Conservation (phyloP, 2,329 filamentous ascomycete genomes). For the Cladorrhinum sp. region DNA sequence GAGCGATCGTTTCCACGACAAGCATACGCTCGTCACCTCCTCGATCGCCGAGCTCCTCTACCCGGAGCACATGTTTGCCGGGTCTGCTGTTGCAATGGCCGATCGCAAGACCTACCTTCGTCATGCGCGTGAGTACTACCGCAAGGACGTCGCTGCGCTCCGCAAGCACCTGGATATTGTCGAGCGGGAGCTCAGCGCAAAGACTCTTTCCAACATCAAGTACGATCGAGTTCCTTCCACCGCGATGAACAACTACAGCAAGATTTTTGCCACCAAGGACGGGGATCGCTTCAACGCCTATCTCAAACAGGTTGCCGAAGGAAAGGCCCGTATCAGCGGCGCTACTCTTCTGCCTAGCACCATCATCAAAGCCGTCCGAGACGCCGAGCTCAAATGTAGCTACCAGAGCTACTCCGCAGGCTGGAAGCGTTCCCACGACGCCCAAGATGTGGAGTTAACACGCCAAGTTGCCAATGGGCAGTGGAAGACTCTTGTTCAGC, state of each 20-base stretch:
- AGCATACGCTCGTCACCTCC: conserved; percentile 54
- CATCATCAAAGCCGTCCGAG: conserved; percentile 35
- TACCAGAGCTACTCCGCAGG: neutral
- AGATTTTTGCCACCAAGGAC: conserved; percentile 51
- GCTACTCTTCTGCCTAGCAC: conserved; percentile 53
- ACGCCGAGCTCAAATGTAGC: too few species aligned
- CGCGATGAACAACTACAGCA: conserved; percentile 53
- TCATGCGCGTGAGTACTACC: conserved; percentile 51
- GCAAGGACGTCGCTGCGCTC: conserved; percentile 49
- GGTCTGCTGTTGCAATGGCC: conserved; percentile 4
- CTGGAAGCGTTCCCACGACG: neutral
- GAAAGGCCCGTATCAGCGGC: conserved; percentile 51
- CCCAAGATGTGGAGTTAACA: neutral
- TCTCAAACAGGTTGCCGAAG: conserved; percentile 45
- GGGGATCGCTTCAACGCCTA: conserved; percentile 48
- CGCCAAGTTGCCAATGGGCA: conserved; percentile 45
- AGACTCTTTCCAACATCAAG: conserved; percentile 48
- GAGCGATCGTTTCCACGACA: conserved; percentile 53
- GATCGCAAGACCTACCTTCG: conserved; percentile 50
- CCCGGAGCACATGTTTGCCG: conserved; percentile 34
- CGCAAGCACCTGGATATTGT: conserved; percentile 52
- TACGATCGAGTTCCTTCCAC: conserved; percentile 56
- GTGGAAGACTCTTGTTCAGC: conserved; percentile 56
- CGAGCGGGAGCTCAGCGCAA: conserved; percentile 48
- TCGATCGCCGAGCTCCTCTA: conserved; percentile 56